Conservation (phyloP, 2,329 filamentous ascomycete species). For the Ophiostoma ips region DNA sequence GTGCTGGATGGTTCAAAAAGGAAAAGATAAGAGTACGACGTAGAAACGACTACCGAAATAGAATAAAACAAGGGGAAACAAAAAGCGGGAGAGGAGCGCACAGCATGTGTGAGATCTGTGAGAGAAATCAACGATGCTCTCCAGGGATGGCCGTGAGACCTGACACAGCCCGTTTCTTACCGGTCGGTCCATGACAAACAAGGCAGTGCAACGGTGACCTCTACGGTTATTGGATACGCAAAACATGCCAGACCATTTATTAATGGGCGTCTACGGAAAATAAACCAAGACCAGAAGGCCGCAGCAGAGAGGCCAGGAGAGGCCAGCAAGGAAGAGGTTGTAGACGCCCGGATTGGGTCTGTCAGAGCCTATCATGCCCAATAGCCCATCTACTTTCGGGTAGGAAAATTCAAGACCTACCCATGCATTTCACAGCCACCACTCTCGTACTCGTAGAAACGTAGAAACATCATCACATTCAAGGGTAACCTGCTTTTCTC, state of each 20-base stretch:
- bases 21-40: too few species aligned
- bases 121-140: background rate
- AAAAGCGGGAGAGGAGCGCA: background rate
- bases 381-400: too few species aligned
- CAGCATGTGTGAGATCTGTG: background rate
- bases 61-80: background rate
- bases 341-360: too few species aligned
- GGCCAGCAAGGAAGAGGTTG: too few species aligned
- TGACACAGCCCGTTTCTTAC: background rate
- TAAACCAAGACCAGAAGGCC: background rate
- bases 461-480: too few species aligned
- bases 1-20: background rate
- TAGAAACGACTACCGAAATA: constrained; percentile 4
- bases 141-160: background rate
- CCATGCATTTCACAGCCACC: too few species aligned
- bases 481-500: too few species aligned
- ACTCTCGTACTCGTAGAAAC: too few species aligned
- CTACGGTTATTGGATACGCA: background rate
- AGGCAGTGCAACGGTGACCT: too few species aligned
- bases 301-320: background rate
- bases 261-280: background rate
- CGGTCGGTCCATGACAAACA: background rate
- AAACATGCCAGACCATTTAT: background rate
- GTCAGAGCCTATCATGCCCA: too few species aligned
- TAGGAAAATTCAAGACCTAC: too few species aligned